Percentiles rank a stretch among this genome's conserved stretches.
phyloP scores from a whole-genome alignment of 2,329 filamentous ascomycete species.

The Pseudonectria buxi region DNA sequence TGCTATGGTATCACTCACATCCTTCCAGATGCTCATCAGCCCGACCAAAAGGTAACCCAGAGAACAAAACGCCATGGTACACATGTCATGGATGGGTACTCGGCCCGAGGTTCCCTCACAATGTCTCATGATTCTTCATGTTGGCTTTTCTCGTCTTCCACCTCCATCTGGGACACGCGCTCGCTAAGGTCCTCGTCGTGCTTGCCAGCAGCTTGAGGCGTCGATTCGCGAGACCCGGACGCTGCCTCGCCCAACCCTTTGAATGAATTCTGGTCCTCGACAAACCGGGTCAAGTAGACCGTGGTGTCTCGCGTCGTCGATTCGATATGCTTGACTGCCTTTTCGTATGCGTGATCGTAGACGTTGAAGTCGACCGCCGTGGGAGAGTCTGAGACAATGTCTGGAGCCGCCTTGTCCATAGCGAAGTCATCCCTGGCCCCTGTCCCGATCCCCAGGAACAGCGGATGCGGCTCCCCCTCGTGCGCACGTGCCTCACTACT shows the following conservation, averaged over 20 bases:
- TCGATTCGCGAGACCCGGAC: slow-evolving; percentile 21
- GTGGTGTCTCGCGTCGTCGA: slow-evolving; percentile 33
- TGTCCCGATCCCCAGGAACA: slow-evolving; percentile 72
- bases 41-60: too few species aligned
- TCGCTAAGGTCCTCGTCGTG: too few species aligned
- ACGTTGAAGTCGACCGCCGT: slow-evolving; percentile 79
- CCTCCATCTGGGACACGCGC: too few species aligned
- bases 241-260: slow-evolving; percentile 32
- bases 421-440: slow-evolving; percentile 46
- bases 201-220: background rate
- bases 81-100: too few species aligned
- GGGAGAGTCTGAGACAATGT: slow-evolving; percentile 74
- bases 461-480: slow-evolving; percentile 54
- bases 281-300: slow-evolving; percentile 43
- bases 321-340: slow-evolving; percentile 67
- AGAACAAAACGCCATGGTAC: too few species aligned
- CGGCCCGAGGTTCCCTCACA: too few species aligned
- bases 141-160: too few species aligned
- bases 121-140: too few species aligned
- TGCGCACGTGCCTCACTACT: slow-evolving; percentile 49
- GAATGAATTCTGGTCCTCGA: slow-evolving; percentile 37
- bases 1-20: too few species aligned
- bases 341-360: slow-evolving; percentile 79
- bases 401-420: slow-evolving; percentile 30
- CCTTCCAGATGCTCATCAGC: too few species aligned